Evolutionary conservation across 148 eudicot species (phyloP), one percentile per base, ranked within the genome.

Genomic region (Chenopodium berlandieri): DNA sequence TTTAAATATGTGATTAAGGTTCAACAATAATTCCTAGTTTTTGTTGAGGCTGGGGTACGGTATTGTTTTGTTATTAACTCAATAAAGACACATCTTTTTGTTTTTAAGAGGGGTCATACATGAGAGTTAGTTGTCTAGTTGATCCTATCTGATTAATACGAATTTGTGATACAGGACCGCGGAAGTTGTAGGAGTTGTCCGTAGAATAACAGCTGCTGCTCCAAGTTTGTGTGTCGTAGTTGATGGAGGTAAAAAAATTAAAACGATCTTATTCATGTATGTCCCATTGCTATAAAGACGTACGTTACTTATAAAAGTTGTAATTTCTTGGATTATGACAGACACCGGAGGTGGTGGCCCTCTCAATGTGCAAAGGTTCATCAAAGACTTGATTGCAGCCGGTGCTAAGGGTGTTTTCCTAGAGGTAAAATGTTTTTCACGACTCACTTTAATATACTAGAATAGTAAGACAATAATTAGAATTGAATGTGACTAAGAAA

Each of bases 331-430:
- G 22, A 3, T 56, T 56, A 14, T 17, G 22, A 56, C 22, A 67
- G 34, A 62, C 16, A 67, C 71, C 1, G 37, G 37, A 2, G 37
- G 71, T 67, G 71, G 34, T 67, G 37, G 37, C 37, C 37, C 89
- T 79, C 73, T 87, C 22, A 87, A 87, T 75, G 89, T 84, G 46
- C 85, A 87, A 48, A 82, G 87, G 69, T 84, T 83, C 73, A 58
- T 87, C 62, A 73, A 81, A 30, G 87, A 87, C 56, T 81, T 87
- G 84, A 84, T 84, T 31, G 77, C 83, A 25, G 89, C 89, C 11
- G 89, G 89, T 58, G 87, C 87, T n/a, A 82, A 86, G 79, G 89
- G 89, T 74, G 86, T 86, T 73, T 87, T 87, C 79, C 78, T 87
- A 9, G 89, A 87, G 89, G 89, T 87, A 87, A 47, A 60, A 44